Base-by-base conservation (phyloP, 1,284 basidiomycete species). In the Trametes hirsuta region DNA sequence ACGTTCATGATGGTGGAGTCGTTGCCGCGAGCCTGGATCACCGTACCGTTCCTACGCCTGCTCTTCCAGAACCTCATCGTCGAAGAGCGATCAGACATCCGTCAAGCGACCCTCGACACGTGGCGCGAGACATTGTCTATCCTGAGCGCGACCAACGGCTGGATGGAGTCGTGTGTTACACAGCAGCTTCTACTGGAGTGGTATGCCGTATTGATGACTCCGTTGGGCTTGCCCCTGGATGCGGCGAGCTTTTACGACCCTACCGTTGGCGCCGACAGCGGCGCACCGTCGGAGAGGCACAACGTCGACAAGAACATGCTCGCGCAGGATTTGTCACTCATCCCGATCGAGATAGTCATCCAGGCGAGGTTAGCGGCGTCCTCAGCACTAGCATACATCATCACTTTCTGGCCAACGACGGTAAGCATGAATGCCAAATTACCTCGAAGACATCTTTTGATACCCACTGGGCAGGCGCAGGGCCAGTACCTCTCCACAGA, bases 301-400 rank as follows among this genome's bases (percentile, higher is more conserved):
- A 97, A 98, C 68, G 93, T 99, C 30, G 97, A 99, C 79, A 98
- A 95, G 80, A 93, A 92, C 59, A 96, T 99, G 86, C 81, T 98
- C 48, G 83, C 87, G 0, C 96, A 98, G 71, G 97, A 99, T 72
- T 78, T 97, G 54, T 87, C 93, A 0, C 81, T 99, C 21, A 82
- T 99, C 25, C 82, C 90, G 6, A 78, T 85, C 14, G 96, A 98
- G 69, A 79, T 87, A 1, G 87, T 95, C 34, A 77, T 97, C 58
- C 87, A 92, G 64, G 94, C 94, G 15, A 84, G 97, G 40, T 77
- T 98, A 4, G 88, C 91, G 4, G 86, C 90, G 2, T 90, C 94
- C 1, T 87, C 84, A 12, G 94, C 95, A 0, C 75, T 99, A 11
- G 93, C 95, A 1, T 78, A 82, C 65, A 73, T 95, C 6, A 82